These are phyloP conservation scores for Quercus suber DNA, from an alignment of 306 rosid species.

Conservation along the genomic window DNA sequence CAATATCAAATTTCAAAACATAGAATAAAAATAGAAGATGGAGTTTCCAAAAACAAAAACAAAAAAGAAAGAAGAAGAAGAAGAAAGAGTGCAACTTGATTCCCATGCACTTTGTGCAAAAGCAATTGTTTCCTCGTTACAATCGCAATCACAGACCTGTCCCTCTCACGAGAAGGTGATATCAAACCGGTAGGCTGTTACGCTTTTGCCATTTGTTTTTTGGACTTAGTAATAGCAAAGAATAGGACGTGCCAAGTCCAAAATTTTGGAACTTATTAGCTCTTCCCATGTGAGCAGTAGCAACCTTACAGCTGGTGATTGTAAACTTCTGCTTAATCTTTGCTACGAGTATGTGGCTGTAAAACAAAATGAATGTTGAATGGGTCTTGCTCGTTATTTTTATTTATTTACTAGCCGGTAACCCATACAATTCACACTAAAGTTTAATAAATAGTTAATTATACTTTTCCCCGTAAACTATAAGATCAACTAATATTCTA, in stretches of 20 bases:
- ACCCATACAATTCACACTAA: no score
- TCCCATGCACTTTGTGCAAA: neutral
- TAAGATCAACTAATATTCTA: no score
- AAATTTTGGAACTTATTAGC: neutral
- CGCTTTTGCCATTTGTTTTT: neutral
- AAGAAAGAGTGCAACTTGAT: neutral
- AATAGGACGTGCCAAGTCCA: neutral
- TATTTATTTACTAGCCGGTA: no score
- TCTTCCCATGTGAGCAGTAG: neutral
- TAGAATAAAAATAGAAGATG: neutral
- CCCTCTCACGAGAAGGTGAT: slow-evolving; percentile 5
- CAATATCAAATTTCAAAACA: no score
- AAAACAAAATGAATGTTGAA: neutral
- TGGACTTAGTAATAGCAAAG: neutral
- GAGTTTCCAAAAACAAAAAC: neutral
- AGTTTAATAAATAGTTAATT: no score
- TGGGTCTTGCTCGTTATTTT: no score
- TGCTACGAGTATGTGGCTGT: neutral
- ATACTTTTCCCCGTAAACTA: no score
- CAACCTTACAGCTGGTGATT: neutral
- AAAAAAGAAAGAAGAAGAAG: no score
- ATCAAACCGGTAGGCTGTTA: neutral
- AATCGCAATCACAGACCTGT: slow-evolving; percentile 7
- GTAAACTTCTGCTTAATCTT: neutral
- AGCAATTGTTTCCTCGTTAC: neutral